phyloP scores from a whole-genome alignment of 2,329 filamentous ascomycete species.

The Colletotrichum liaoningense region DNA sequence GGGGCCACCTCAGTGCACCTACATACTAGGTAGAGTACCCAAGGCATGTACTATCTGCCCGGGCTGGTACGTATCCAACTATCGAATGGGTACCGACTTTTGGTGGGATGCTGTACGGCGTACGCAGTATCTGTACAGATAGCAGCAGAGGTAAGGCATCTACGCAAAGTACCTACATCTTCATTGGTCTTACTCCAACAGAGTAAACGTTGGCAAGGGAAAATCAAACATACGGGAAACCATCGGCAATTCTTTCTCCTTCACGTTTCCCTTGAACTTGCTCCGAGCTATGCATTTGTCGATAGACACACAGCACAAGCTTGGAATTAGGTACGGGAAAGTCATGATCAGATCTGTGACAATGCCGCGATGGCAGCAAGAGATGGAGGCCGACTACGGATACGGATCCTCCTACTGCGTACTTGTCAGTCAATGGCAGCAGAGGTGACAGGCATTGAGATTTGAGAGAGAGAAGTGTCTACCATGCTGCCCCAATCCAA shows the following conservation, averaged over 20 bases:
- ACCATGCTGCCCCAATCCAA: not conserved
- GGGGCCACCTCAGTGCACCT: not conserved
- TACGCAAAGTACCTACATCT: not conserved
- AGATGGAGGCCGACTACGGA: not conserved
- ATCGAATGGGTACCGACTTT: not conserved
- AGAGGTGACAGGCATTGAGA: not conserved
- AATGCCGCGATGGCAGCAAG: not conserved
- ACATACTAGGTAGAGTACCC: too few species aligned
- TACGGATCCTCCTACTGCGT: too few species aligned
- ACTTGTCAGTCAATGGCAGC: not conserved
- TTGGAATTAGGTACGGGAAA: conserved; percentile 10
- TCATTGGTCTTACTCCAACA: not conserved
- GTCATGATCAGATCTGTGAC: not conserved
- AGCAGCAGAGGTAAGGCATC: not conserved
- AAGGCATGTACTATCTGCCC: not conserved
- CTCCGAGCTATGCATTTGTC: conserved; percentile 6
- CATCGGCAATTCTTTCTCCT: conserved; percentile 1
- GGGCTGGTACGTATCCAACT: not conserved
- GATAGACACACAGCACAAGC: not conserved
- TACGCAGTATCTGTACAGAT: too few species aligned
- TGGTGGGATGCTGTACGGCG: not conserved
- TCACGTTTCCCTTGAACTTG: conserved; percentile 1
- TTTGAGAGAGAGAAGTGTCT: not conserved
- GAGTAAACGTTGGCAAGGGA: not conserved
- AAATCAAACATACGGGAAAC: not conserved